Evolutionary conservation across 2,329 filamentous ascomycete genomes (phyloP).

Genomic region (Venturia nashicola): DNA sequence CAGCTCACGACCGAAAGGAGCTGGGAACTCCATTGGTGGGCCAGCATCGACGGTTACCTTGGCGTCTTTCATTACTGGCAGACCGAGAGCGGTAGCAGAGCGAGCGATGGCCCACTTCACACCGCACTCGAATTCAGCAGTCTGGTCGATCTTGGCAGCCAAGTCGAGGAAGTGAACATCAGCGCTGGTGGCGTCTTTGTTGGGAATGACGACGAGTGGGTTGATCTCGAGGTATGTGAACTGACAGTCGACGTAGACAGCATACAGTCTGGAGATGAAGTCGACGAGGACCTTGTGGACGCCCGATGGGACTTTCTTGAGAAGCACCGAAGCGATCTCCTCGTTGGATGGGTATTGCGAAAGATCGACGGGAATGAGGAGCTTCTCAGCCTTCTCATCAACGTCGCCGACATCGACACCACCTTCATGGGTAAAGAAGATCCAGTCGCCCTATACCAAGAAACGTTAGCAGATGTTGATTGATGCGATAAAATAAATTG

Average conservation of each 20-base stretch:
- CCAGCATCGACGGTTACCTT: conserved; percentile 93
- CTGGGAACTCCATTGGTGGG: conserved; percentile 97
- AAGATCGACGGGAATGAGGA: conserved; percentile 92
- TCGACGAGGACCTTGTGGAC: conserved; percentile 97
- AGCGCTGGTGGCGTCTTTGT: conserved; percentile 80
- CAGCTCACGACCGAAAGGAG: conserved; percentile 95
- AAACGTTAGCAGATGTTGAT: conserved; percentile 18
- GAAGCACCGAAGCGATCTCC: conserved; percentile 69
- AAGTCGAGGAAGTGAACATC: conserved; percentile 97
- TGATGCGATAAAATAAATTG: conserved; percentile 9
- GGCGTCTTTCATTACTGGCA: conserved; percentile 47
- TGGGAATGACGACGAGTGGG: conserved; percentile 95
- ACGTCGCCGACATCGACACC: conserved; percentile 99
- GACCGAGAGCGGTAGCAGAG: conserved; percentile 75
- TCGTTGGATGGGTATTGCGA: conserved; percentile 92
- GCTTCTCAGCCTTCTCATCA: conserved; percentile 96
- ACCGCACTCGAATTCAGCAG: conserved; percentile 97
- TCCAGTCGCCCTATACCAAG: conserved; percentile 77
- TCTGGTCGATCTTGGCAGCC: conserved; percentile 97
- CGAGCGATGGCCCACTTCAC: conserved; percentile 97
- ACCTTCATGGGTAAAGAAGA: conserved; percentile 98
- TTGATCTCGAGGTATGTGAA: conserved; percentile 99
- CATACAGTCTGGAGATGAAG: conserved; percentile 97
- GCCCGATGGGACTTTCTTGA: conserved; percentile 89
- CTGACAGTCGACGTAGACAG: conserved; percentile 98